A percentile compares a stretch with the other conserved stretches of the same genome.
These are phyloP conservation scores for Sporothrix brasiliensis DNA, from an alignment of 2,329 filamentous ascomycete species.

Conservation along the genomic window DNA sequence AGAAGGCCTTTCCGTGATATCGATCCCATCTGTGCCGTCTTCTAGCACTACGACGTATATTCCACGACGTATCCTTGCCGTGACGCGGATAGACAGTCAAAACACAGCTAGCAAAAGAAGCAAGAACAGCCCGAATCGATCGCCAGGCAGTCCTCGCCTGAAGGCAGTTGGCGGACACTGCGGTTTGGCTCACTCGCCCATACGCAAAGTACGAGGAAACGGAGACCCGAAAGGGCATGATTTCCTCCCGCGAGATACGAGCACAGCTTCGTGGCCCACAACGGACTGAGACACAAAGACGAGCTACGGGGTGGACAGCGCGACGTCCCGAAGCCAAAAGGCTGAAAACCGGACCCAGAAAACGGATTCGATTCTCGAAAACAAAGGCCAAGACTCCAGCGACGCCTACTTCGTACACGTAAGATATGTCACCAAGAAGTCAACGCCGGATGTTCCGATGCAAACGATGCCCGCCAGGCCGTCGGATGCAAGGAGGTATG, in stretches of 20 bases:
- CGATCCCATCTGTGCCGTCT: not conserved
- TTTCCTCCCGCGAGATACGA: not conserved
- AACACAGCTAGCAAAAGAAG: not conserved
- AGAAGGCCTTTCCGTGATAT: not conserved
- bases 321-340: not conserved
- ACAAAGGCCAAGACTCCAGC: too few relatives aligned
- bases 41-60: not conserved
- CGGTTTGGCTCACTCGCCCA: not conserved
- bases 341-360: not conserved
- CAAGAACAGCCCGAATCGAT: not conserved
- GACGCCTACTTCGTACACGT: too few relatives aligned
- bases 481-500: slow-evolving; percentile 2
- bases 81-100: not conserved
- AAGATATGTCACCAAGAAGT: too few relatives aligned
- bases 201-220: not conserved
- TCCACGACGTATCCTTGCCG: not conserved
- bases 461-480: slow-evolving; percentile 9
- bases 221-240: slow-evolving; percentile 4
- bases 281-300: not conserved
- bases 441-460: not conserved
- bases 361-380: too few relatives aligned
- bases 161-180: not conserved
- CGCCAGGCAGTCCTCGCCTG: not conserved
- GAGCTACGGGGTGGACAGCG: not conserved
- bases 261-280: not conserved